Evolutionary conservation across 169 alveolate genomes (phyloP), one percentile per base, ranked within the genome.

Genomic region (Hepatocystis sp.): DNA sequence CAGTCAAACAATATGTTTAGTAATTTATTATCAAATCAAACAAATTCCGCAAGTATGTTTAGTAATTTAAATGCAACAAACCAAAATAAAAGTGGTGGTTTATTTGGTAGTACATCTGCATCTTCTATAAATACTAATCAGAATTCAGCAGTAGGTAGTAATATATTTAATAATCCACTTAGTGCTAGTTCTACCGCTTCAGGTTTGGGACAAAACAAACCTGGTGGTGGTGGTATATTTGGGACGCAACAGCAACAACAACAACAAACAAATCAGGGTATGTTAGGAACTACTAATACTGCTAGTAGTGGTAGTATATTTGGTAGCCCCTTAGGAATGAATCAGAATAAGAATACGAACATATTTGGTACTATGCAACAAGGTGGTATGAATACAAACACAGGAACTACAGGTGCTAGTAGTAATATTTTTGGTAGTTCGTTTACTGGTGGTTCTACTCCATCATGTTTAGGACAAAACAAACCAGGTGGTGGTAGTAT

Each of bases 1-100:
- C 10, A 81, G 28, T 61, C 84, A 10, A 52, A 47, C 13, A 81
- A 52, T 40, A 27, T 81, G 30, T 81, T 81, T 81, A 84, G 89
- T 11, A 60, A 81, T 36, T 30, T 81, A 28, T 64, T 84, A 17
- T 40, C 89, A 21, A 61, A 34, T 61, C 65, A 61, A 49, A 34
- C 53, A 11, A 47, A 28, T 27, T 61, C 84, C 23, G 61, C 84
- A 5, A 64, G 28, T 36, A 49, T 61, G 39, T 49, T 61, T 47
- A 84, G 89, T 0, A 61, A 49, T 61, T 5, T 10, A 7, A 10
- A 10, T 7, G 10, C 47, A 36, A 36, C 5, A 7, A 36, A 7
- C 15, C 47, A 36, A 36, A 36, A 36, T 36, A 36, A 36, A 36
- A 10, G 47, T 36, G 47, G 47, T 7, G 10, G 47, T 36, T 10